Evolutionary conservation across 176 grass and related monocot genomes (phyloP), one percentile per base, ranked within the genome.

Genomic region (Aegilops tauschii): DNA sequence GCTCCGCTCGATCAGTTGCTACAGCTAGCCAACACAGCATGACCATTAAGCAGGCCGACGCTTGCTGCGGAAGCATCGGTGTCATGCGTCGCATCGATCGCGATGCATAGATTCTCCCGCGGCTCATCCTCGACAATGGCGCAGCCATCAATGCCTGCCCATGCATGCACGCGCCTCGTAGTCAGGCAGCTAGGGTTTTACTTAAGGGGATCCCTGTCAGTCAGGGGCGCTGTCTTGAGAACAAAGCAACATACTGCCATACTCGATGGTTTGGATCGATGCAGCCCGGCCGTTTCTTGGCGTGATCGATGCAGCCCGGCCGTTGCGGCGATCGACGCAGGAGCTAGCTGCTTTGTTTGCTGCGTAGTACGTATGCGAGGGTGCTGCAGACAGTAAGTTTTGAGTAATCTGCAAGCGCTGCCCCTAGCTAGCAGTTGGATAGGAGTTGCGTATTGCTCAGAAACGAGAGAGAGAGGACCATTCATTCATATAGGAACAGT

Each of bases 141-240:
- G 85, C 84, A 56, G 21, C 67, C 84, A 68, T 83, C 76, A 87
- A 83, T 84, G 80, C 1, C 73, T 66, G 74, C 89, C 74, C 85
- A 84, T 84, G 75, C 75, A 61, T 21, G 18, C 18, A 59, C 50
- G 16, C 50, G 50, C 76, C 89, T 91, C 85, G 80, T 87, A 80
- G 76, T 91, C 80, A 80, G 76, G 50, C 14, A 39, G 25, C 66
- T 80, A 87, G 89, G 76, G 85, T 91, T 87, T 90, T 84, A 90
- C 76, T 68, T 76, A 76, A 87, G 35, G 47, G 67, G 76, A 8
- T 54, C 67, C 80, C 36, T 84, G 85, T 90, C 80, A 87, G 85
- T 90, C 80, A 84, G 85, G 80, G 45, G 62, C 45, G 44, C 80
- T 84, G 64, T 29, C 85, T 87, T 91, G 59, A 75, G 89, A 87